Percentiles rank a stretch among this genome's conserved stretches.
Evolutionary conservation across 148 eudicot genomes (phyloP).

Genomic region (Beta vulgaris): DNA sequence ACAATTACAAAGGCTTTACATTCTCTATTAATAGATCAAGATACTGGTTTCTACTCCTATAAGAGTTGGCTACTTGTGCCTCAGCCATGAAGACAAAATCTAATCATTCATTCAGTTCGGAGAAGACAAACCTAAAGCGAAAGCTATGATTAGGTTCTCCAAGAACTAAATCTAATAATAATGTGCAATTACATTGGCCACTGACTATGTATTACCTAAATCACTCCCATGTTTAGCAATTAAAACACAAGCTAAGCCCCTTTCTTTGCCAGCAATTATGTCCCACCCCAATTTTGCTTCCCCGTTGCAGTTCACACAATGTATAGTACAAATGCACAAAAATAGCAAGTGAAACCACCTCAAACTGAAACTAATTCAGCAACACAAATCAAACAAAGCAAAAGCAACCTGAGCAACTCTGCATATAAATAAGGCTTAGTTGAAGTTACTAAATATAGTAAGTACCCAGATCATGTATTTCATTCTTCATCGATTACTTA

Average conservation of each 20-base stretch:
- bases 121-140: neutral
- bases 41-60: neutral
- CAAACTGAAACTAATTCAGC: neutral
- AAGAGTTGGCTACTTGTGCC: neutral
- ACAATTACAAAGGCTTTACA: neutral
- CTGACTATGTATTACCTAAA: neutral
- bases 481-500: neutral
- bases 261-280: neutral
- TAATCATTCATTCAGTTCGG: neutral
- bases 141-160: neutral
- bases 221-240: neutral
- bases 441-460: neutral
- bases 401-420: neutral
- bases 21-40: neutral
- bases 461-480: neutral
- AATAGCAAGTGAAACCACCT: neutral
- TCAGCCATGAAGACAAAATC: neutral
- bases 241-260: neutral
- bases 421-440: neutral
- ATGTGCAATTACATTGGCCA: conserved; percentile 1
- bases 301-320: conserved; percentile 2
- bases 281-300: neutral
- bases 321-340: neutral
- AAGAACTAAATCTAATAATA: neutral
- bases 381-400: neutral